phyloP scores from a whole-genome alignment of 1,139 yeast genomes.

The Geotrichum phurueaensis region DNA sequence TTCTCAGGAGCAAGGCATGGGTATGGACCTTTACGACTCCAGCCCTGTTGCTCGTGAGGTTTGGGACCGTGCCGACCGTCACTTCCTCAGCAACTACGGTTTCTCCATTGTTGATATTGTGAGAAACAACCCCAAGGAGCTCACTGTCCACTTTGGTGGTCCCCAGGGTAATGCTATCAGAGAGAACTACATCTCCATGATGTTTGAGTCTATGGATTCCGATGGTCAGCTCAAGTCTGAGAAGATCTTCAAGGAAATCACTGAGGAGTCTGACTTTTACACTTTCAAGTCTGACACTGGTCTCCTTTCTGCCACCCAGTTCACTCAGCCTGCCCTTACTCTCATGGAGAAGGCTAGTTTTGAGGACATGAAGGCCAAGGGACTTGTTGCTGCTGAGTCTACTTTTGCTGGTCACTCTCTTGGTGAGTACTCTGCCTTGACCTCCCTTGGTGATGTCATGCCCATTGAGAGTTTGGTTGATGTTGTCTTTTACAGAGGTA shows the following conservation, averaged over 20 bases:
- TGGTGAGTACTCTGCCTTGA: conserved; percentile 97
- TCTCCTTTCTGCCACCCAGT: conserved; percentile 93
- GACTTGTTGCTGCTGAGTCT: conserved; percentile 87
- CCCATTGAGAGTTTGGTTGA: conserved; percentile 96
- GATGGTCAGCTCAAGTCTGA: conserved; percentile 83
- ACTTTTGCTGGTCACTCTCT: conserved; percentile 98
- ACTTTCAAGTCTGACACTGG: conserved; percentile 94
- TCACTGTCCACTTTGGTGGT: conserved; percentile 96
- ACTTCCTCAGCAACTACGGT: conserved; percentile 89
- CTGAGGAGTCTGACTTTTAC: conserved; percentile 70
- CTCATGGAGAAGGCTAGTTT: conserved; percentile 98
- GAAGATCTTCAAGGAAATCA: conserved; percentile 90
- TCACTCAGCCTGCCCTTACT: conserved; percentile 98
- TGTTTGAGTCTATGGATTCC: conserved; percentile 88
- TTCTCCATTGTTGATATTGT: conserved; percentile 95
- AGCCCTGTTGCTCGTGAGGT: conserved; percentile 90
- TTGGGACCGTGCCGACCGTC: conserved; percentile 96
- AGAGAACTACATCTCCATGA: conserved; percentile 92
- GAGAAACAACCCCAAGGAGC: conserved; percentile 89
- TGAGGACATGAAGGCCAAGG: conserved; percentile 94
- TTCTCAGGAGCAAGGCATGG: conserved; percentile 99
- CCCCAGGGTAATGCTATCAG: conserved; percentile 92
- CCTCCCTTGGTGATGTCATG: conserved; percentile 97
- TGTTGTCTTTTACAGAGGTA: conserved; percentile 98
- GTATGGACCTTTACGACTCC: conserved; percentile 93